Conservation (phyloP, 768 basidiomycete genomes). For the Nidularia pulvinata region DNA sequence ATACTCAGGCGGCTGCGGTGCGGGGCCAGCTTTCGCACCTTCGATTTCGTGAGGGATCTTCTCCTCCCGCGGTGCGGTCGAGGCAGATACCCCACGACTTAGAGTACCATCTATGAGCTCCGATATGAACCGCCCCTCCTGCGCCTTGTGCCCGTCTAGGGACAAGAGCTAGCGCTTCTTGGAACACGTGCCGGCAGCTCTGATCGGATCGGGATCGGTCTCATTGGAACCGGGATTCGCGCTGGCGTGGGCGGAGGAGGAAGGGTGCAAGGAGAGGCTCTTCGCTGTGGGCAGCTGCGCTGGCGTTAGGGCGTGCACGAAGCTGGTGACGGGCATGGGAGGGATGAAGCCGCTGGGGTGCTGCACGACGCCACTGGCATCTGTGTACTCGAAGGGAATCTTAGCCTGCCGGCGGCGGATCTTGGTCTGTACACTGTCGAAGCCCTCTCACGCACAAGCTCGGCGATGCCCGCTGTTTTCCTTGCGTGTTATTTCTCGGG, state of each 20-base stretch:
- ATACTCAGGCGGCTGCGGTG: neutral
- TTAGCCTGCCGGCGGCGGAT: neutral
- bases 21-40: neutral
- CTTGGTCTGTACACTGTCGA: neutral
- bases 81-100: neutral
- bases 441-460: neutral
- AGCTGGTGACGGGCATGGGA: neutral
- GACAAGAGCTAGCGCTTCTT: neutral
- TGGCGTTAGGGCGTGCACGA: neutral
- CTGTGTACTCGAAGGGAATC: neutral
- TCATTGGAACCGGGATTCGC: neutral
- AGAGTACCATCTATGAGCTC: neutral
- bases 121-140: neutral
- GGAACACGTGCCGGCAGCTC: neutral
- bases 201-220: neutral
- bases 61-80: neutral
- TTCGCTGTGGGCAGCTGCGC: neutral
- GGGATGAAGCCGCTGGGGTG: neutral
- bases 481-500: neutral
- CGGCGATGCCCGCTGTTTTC: neutral
- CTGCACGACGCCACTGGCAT: neutral
- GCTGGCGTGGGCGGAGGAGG: neutral
- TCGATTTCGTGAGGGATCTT: neutral
- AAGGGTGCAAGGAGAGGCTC: neutral
- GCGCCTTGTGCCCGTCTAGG: neutral